A percentile compares a stretch with the other conserved stretches of the same genome.
Evolutionary conservation across 257 asterid species (phyloP).

Genomic region (Nicotiana paniculata): DNA sequence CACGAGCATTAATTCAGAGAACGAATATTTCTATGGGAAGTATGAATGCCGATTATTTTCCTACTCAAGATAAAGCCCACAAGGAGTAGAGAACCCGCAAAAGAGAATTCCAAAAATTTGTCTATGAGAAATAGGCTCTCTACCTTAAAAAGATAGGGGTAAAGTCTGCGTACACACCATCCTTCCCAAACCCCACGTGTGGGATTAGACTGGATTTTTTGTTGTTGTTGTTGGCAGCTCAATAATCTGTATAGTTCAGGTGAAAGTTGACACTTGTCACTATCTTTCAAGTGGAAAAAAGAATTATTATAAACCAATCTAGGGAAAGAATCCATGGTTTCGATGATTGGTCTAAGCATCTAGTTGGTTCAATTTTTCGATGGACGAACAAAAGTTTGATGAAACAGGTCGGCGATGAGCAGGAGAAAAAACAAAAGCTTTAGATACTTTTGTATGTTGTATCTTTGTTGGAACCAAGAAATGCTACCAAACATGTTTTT

Average conservation of each 20-base stretch:
- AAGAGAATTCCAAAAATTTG: background rate
- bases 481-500: background rate
- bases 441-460: background rate
- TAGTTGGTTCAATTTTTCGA: background rate
- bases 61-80: background rate
- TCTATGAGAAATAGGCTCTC: too few relatives aligned
- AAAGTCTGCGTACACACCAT: too few relatives aligned
- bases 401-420: background rate
- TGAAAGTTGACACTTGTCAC: background rate
- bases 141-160: too few relatives aligned
- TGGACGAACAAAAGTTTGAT: background rate
- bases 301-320: background rate
- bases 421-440: background rate
- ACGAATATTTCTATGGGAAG: background rate
- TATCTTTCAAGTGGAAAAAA: background rate
- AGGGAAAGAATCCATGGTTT: background rate
- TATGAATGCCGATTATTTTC: background rate
- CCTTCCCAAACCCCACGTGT: too few relatives aligned
- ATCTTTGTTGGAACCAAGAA: background rate
- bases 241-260: background rate
- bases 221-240: background rate
- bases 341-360: background rate
- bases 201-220: too few relatives aligned
- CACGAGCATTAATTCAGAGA: background rate
- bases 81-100: background rate